A percentile compares a stretch with the other conserved stretches of the same genome.
Evolutionary conservation across 805 yeast genomes (phyloP).

Genomic region (Candida maris): DNA sequence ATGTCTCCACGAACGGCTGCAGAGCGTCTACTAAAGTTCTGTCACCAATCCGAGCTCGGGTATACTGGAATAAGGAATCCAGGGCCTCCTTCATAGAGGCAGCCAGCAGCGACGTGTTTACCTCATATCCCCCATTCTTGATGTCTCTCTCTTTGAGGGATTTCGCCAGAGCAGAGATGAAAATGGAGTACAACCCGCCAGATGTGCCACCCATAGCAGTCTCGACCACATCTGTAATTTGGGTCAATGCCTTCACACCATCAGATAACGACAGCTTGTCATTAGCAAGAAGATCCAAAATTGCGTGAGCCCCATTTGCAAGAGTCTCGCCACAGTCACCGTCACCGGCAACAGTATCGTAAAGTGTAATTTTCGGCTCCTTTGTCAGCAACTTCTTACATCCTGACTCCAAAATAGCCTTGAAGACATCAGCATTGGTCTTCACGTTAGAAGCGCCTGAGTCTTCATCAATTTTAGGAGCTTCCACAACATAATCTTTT

Average conservation of each 20-base stretch:
- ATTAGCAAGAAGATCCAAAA: constrained; percentile 48
- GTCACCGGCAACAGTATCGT: constrained; percentile 90
- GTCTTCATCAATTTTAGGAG: constrained; percentile 32
- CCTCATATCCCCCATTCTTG: constrained; percentile 23
- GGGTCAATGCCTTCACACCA: constrained; percentile 57
- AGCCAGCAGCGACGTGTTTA: constrained; percentile 38
- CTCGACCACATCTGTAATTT: constrained; percentile 80
- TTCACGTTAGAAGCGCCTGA: constrained; percentile 24
- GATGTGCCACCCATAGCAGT: constrained; percentile 95
- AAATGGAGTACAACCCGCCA: constrained; percentile 89
- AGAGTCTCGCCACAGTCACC: constrained; percentile 97
- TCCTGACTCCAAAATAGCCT: constrained; percentile 40
- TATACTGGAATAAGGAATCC: constrained; percentile 74
- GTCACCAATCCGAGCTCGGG: constrained; percentile 86
- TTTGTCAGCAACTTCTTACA: constrained; percentile 51
- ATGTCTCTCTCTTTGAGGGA: constrained; percentile 42
- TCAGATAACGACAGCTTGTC: constrained; percentile 39
- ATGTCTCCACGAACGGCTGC: constrained; percentile 76
- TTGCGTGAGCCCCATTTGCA: constrained; percentile 75
- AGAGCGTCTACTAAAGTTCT: constrained; percentile 86
- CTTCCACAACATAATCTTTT: constrained; percentile 26
- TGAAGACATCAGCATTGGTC: constrained; percentile 29
- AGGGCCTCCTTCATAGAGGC: constrained; percentile 56
- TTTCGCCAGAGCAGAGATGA: constrained; percentile 68
- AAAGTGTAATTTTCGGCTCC: constrained; percentile 83